These are phyloP conservation scores for Lippia alba DNA, from an alignment of 305 asterid genomes.

Conservation along the genomic window DNA sequence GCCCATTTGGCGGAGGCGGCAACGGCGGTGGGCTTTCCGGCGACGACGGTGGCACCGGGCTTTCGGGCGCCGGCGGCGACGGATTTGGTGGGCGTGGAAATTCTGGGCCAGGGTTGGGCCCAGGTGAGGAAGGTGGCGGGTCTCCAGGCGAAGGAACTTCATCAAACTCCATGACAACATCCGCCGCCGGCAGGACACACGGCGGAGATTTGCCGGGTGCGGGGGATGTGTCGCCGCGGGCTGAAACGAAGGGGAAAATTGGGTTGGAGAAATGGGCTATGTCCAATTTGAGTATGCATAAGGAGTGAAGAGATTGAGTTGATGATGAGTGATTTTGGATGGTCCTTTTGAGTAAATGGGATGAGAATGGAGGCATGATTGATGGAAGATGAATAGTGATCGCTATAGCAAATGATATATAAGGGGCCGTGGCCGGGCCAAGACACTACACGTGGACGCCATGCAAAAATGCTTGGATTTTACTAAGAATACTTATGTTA, in stretches of 20 bases:
- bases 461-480: not conserved
- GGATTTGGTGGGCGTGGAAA: constrained; percentile 48
- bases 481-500: too few relatives aligned
- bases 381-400: too few relatives aligned
- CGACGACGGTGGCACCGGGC: constrained; percentile 38
- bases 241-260: not conserved
- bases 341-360: constrained; percentile 30
- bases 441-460: not conserved
- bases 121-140: constrained; percentile 50
- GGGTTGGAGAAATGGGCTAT: not conserved
- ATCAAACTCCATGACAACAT: constrained; percentile 41
- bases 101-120: constrained; percentile 52
- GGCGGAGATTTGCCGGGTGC: constrained; percentile 26
- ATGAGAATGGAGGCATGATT: constrained; percentile 25
- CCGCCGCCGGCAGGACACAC: too few relatives aligned
- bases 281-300: constrained; percentile 9
- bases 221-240: constrained; percentile 22
- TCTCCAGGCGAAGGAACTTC: constrained; percentile 52
- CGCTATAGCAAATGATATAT: too few relatives aligned
- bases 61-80: constrained; percentile 49
- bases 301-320: not conserved
- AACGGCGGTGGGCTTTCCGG: constrained; percentile 20
- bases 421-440: not conserved
- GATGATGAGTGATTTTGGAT: constrained; percentile 12
- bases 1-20: constrained; percentile 39